Evolutionary conservation across 2,329 filamentous ascomycete genomes (phyloP).

Genomic region (Pseudocercospora ulei): DNA sequence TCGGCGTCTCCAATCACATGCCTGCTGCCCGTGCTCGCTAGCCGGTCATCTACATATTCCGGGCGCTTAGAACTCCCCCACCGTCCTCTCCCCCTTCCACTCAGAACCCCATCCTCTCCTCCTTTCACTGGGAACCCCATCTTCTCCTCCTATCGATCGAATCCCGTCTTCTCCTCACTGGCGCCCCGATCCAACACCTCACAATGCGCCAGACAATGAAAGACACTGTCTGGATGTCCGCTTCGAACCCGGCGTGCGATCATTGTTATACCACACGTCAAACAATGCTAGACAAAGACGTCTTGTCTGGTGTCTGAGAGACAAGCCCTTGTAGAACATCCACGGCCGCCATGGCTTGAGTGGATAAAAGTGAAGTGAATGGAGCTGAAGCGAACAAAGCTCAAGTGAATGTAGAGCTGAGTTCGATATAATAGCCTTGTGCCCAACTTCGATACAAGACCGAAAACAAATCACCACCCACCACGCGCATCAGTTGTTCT

Average conservation of each 20-base stretch:
- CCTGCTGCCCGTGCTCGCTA: neutral
- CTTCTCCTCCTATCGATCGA: too few species aligned
- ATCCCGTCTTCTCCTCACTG: too few species aligned
- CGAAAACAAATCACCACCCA: too few species aligned
- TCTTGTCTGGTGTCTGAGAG: too few species aligned
- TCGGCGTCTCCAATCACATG: conserved; percentile 1
- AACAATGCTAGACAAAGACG: too few species aligned
- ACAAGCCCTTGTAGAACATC: too few species aligned
- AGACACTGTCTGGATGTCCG: too few species aligned
- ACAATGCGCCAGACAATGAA: too few species aligned
- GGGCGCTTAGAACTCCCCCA: conserved; percentile 3
- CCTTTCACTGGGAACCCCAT: neutral
- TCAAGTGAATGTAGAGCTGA: neutral
- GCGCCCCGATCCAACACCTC: too few species aligned
- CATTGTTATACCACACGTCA: too few species aligned
- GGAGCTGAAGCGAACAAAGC: neutral
- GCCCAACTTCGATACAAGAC: conserved; percentile 1
- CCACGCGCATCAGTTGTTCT: neutral
- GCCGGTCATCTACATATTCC: neutral
- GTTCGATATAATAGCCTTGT: conserved; percentile 7
- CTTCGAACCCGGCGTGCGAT: too few species aligned
- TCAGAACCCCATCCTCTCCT: neutral
- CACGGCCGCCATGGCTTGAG: too few species aligned
- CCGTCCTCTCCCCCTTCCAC: neutral
- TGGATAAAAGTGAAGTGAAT: neutral